Evolutionary conservation across 208 protist species (phyloP), one percentile per base, ranked within the genome.

Genomic region (Wallacemonas sp.): DNA sequence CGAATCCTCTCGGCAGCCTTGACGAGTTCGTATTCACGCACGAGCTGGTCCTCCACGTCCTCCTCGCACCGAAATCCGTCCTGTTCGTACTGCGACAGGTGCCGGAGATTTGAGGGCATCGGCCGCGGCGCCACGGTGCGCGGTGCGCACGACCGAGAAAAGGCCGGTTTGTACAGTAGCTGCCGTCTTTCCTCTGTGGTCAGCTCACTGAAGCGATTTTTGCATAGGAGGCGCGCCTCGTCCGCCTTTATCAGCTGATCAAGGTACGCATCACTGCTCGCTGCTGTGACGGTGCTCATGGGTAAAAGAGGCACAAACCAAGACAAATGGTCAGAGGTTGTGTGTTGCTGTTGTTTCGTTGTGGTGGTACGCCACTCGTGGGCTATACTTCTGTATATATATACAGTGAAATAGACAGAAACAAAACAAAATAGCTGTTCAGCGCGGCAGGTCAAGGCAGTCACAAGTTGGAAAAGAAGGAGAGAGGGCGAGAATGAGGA

Each of bases 21-120:
- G 0, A 26, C 28, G n/a, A 38, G 16, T 33, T 71, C 16, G 63
- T 84, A 84, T 61, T 84, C 74, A 4, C 44, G 45, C 25, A 73
- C 16, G 12, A 82, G 57, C 18, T 39, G 26, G 25, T 71, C 76
- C 33, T 82, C 76, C 1, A 42, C 32, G 11, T 49, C 49, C 23
- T 70, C 49, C 4, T 5, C 57, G 16, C 44, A 3, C 3, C 65
- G 39, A 20, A 61, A 31, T 5, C 66, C 66, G 22, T 71, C 66
- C 3, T 65, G 11, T 20, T 5, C 48, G 23, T 38, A 65, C 8
- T 65, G 28, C 18, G 66, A 65, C 18, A 71, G 55, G 16, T 61
- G 29, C 14, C 4, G 52, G 7, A 41, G n/a, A 10, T 36, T 41
- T 23, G 64, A 38, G 11, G 14, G 64, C 36, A 32, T 49, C 23